Percentiles rank a stretch among this genome's conserved stretches.
Evolutionary conservation across 176 grass and related monocot genomes (phyloP).

Genomic region (Thinopyrum elongatum): DNA sequence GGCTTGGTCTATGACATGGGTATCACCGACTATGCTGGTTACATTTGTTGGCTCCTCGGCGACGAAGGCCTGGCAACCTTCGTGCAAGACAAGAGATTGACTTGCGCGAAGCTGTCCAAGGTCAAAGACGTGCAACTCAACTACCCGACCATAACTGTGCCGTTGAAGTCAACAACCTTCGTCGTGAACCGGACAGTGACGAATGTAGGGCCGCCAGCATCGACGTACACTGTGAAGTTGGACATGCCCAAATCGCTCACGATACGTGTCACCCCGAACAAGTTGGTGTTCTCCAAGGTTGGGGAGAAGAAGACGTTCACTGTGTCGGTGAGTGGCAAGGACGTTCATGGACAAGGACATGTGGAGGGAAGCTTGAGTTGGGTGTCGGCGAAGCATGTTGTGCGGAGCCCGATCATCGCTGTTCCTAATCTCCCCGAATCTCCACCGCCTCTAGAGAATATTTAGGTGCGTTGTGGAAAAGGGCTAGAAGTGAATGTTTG

Average conservation of each 20-base stretch:
- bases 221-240: not conserved
- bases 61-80: not conserved
- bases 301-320: not conserved
- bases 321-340: not conserved
- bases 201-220: not conserved
- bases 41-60: not conserved
- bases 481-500: too few species aligned
- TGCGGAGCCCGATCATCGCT: not conserved
- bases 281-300: not conserved
- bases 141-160: conserved; percentile 2
- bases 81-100: not conserved
- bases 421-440: not conserved
- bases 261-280: not conserved
- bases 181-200: not conserved
- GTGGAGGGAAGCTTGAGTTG: conserved; percentile 3
- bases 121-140: not conserved
- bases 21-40: not conserved
- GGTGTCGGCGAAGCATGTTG: not conserved
- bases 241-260: not conserved
- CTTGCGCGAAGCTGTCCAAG: not conserved
- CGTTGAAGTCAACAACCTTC: not conserved
- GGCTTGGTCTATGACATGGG: not conserved
- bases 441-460: not conserved
- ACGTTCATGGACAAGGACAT: not conserved
- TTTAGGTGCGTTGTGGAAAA: not conserved